Percentiles rank a stretch among this genome's conserved stretches.
Evolutionary conservation across 2,329 filamentous ascomycete genomes (phyloP).

Genomic region (Alternaria viburni): DNA sequence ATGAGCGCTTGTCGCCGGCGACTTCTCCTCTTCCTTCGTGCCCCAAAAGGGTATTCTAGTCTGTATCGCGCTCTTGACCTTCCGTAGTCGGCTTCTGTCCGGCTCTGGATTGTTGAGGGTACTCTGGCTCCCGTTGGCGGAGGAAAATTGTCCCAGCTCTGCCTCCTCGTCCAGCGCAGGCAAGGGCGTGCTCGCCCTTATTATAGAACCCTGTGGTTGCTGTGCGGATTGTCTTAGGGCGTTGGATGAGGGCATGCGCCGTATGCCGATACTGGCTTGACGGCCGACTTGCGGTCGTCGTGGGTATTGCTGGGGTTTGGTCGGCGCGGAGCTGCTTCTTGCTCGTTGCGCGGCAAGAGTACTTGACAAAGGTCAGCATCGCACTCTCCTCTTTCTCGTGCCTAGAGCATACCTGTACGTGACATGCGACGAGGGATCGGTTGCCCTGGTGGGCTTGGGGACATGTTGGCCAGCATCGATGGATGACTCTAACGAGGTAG

Average conservation of each 20-base stretch:
- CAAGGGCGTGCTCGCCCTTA: conserved; percentile 33
- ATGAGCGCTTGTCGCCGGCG: background rate
- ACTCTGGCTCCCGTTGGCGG: conserved; percentile 23
- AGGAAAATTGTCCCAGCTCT: conserved; percentile 28
- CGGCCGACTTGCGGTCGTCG: conserved; percentile 36
- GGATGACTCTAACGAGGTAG: conserved; percentile 45
- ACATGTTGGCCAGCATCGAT: conserved; percentile 43
- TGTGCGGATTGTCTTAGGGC: conserved; percentile 29
- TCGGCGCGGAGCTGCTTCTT: conserved; percentile 38
- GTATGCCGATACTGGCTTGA: conserved; percentile 47
- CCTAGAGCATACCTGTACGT: conserved; percentile 26
- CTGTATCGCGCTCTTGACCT: conserved; percentile 38
- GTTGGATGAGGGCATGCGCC: conserved; percentile 39
- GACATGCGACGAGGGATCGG: conserved; percentile 21
- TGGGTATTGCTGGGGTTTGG: conserved; percentile 28
- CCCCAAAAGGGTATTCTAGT: conserved; percentile 37
- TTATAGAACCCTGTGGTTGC: conserved; percentile 27
- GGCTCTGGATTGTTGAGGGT: conserved; percentile 16
- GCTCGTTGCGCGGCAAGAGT: conserved; percentile 22
- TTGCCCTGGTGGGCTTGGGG: conserved; percentile 32
- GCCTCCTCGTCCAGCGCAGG: conserved; percentile 38
- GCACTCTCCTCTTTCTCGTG: conserved; percentile 1
- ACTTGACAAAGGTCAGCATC: conserved; percentile 22
- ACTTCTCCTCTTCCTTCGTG: conserved; percentile 20
- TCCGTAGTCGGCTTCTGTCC: conserved; percentile 31